Evolutionary conservation across 176 grass and related monocot species (phyloP), one percentile per base, ranked within the genome.

Genomic region (Echinochloa phyllopogon): DNA sequence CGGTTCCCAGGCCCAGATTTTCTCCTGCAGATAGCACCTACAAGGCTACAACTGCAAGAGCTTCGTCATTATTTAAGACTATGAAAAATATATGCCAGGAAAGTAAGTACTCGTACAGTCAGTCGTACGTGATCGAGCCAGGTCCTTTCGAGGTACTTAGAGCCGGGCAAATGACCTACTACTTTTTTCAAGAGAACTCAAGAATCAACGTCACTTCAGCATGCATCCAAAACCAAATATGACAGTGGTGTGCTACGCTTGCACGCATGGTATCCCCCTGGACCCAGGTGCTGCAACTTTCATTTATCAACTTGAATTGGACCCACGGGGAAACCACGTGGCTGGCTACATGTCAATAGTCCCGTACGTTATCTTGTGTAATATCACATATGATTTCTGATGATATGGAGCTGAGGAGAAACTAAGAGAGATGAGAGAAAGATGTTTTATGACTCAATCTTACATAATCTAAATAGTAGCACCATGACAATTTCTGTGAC

Each of bases 141-240:
- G 41, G 83, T 82, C 83, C 84, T 78, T 90, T 73, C 6, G 57
- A 78, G 73, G 21, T 72, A 58, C 78, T 9, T 64, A 72, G 63
- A 56, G 83, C 65, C 78, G 45, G 74, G 8, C 79, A 23, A 23
- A 55, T 41, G 0, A 44, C 1, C 6, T 43, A 3, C 1, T 62
- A 29, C 23, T 29, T 17, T 40, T 40, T 42, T 21, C 12, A 53
- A 52, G 21, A 52, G 64, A 41, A 55, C 8, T 18, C 49, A 3
- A 33, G 29, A 33, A 43, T 56, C 49, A 43, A 57, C 49, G 14
- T 57, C 49, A 43, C 15, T 38, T 12, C 11, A 73, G 3, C 65
- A 50, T 23, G 58, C 50, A 12, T 69, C 38, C 56, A 49, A 49
- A 56, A 65, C 67, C 42, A 62, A 20, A 76, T 43, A 50, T 39